Evolutionary conservation across 768 basidiomycete species (phyloP), one percentile per base, ranked within the genome.

Genomic region (Lactarius hengduanensis): DNA sequence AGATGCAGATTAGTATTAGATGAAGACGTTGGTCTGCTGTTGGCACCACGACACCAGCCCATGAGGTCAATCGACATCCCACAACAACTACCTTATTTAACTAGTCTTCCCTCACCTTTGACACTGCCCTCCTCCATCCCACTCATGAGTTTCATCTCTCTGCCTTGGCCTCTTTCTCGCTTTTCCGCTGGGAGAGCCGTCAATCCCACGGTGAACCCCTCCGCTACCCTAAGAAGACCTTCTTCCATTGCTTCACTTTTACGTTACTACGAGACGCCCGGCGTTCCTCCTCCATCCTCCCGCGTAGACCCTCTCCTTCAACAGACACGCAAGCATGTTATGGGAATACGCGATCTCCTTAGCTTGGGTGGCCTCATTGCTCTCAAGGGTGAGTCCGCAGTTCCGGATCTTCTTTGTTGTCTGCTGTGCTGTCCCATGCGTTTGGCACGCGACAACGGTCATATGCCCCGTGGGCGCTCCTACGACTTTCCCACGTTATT

Each of bases 281-380:
- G 89, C 38, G 79, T 86, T 22, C 79, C 84, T 26, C 91, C 91
- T 0, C 89, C 91, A 0, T 91, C 90, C 9, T 81, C 92, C 57
- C 84, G 91, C 53, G 80, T 92, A 40, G 84, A 90, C 69, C 83
- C 86, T 30, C 85, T 82, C 70, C 79, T 90, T n/a, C 87, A 85
- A 74, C 82, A 80, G 45, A 79, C 83, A 69, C 81, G 84, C 47
- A 76, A 81, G 56, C 77, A 78, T 26, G 84, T 88, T 0, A 70
- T 91, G 59, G 82, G 82, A 53, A 72, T 91, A 10, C 88, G 88
- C 85, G 83, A 91, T 72, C 79, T 86, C 65, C 90, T 89, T 85
- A 89, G 84, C 74, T 86, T 88, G 73, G 87, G 85, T 4, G 74
- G 82, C n/a, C 79, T 89, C 16, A 54, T 67, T 20, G 70, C 69